Base-by-base conservation (phyloP, 306 rosid species). In the Psophocarpus tetragonolobus region DNA sequence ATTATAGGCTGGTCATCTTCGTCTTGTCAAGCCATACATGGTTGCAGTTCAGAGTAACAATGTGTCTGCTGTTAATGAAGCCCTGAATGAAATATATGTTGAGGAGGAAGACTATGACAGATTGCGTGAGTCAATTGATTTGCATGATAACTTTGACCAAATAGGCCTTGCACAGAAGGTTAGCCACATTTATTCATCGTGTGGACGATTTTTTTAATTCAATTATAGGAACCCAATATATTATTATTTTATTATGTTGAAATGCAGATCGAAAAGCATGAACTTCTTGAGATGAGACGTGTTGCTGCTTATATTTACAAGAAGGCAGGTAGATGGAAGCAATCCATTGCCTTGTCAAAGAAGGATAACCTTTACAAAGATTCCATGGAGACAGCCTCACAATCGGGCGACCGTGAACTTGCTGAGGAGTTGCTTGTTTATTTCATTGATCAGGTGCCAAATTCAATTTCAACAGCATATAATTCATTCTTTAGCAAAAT, bases 71-170 rank as follows among this genome's bases (percentile, higher is more conserved):
- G 98, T 96, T 77, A 96, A 96, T 78, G 99, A 96, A 73, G 99
- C 99, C 60, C 85, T 96, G 89, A 96, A 96, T 83, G 99, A 86
- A 83, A 92, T 96, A 51, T 96, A 96, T 83, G 96, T 96, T 60
- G 98, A 96, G 86, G 99, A 96, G 91, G 99, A 96, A 81, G 99
- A 96, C 86, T 96, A 96, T 68, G 99, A 96, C 69, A 89, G 97
- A 84, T 80, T 96, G 84, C 99, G 97, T 2, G 99, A 96, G 84
- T 96, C 99, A n/a, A 96, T 85, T 85, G 99, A 96, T 84, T 79
- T 92, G 81, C 99, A 96, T 23, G 99, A 96, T 78, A 96, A 86
- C 92, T 96, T 96, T 71, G 99, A 96, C 84, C 99, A 96, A 84
- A 92, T 96, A 26, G 99, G 99, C 78, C 97, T 96, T 57, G 99